phyloP scores from a whole-genome alignment of 257 asterid species.

The Rubia yunnanensis region DNA sequence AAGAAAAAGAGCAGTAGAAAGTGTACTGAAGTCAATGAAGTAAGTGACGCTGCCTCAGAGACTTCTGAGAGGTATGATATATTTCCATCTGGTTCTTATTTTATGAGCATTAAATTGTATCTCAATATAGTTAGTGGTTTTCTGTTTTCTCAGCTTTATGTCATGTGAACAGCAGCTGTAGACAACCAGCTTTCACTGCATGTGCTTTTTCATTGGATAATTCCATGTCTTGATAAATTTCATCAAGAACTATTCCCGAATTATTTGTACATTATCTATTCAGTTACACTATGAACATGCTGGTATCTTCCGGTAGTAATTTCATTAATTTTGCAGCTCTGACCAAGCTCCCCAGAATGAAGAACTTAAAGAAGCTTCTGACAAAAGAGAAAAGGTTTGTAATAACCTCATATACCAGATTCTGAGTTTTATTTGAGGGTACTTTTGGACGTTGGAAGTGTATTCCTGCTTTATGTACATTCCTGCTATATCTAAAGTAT shows the following conservation, averaged over 20 bases:
- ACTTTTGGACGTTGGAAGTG: not conserved
- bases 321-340: slow-evolving; percentile 28
- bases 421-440: not conserved
- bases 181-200: not conserved
- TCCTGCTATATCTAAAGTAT: not conserved
- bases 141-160: not conserved
- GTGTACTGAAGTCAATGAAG: slow-evolving; percentile 23
- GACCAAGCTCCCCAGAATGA: slow-evolving; percentile 32
- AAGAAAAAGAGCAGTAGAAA: slow-evolving; percentile 22
- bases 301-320: slow-evolving; percentile 1
- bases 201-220: not conserved
- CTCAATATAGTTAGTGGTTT: not conserved
- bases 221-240: not conserved
- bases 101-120: not conserved
- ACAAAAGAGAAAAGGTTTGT: slow-evolving; percentile 46
- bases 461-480: not conserved
- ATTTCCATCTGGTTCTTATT: slow-evolving; percentile 1
- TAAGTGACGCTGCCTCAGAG: slow-evolving; percentile 14
- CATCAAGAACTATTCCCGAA: not conserved
- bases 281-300: not conserved
- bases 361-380: slow-evolving; percentile 24
- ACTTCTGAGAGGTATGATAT: slow-evolving; percentile 32
- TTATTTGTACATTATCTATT: not conserved
- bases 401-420: not conserved
- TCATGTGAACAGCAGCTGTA: not conserved